Evolutionary conservation across 352 stramenopile genomes (phyloP).

Genomic region (Pythium phragmiticola): DNA sequence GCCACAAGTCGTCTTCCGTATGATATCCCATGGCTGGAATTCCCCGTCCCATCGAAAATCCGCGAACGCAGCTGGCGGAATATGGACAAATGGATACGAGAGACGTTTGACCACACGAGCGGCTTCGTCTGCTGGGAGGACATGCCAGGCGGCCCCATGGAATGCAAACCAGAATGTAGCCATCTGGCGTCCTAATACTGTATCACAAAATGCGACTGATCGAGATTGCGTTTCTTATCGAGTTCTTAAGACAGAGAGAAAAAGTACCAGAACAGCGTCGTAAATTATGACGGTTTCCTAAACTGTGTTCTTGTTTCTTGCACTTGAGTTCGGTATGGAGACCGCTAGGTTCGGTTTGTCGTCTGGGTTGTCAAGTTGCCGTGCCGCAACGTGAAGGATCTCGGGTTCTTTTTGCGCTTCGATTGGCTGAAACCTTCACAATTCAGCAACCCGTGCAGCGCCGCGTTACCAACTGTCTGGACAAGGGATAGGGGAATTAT

Average conservation of each 20-base stretch:
- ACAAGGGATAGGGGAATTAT: conserved; percentile 12
- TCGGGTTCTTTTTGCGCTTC: conserved; percentile 20
- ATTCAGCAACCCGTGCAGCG: conserved; percentile 1
- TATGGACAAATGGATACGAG: background rate
- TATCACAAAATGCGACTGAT: conserved; percentile 1
- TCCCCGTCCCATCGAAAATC: too few species aligned
- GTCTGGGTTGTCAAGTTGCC: conserved; percentile 19
- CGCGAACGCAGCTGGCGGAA: background rate
- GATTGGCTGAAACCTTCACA: conserved; percentile 26
- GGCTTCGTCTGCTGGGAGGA: conserved; percentile 5
- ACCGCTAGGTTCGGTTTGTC: conserved; percentile 22
- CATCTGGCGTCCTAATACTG: conserved; percentile 1
- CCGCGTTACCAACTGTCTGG: conserved; percentile 17
- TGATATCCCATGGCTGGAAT: too few species aligned
- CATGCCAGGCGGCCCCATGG: background rate
- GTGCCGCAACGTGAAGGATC: background rate
- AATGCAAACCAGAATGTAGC: conserved; percentile 6
- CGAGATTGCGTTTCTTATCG: too few species aligned
- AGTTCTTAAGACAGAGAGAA: too few species aligned
- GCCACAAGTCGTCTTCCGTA: background rate
- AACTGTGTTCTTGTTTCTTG: background rate
- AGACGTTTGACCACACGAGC: background rate
- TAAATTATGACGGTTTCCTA: background rate
- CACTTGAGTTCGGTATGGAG: background rate
- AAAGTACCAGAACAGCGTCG: background rate